These are phyloP conservation scores for Colletotrichum salicis DNA, from an alignment of 2,329 filamentous ascomycete species.

Conservation along the genomic window DNA sequence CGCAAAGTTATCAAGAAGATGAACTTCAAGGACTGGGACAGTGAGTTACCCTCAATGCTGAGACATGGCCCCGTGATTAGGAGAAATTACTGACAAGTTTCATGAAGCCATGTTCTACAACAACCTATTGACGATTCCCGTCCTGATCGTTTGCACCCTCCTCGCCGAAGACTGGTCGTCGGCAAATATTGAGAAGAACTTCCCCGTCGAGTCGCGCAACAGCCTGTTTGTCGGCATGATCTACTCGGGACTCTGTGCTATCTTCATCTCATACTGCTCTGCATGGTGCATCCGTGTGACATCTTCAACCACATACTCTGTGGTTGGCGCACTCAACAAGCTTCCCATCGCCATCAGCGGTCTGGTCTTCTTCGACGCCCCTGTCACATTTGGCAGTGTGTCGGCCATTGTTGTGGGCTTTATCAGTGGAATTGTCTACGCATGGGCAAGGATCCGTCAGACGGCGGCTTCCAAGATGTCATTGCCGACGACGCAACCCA, in stretches of 20 bases:
- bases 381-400: slow-evolving; percentile 90
- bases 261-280: slow-evolving; percentile 99
- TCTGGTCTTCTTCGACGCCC: slow-evolving; percentile 93
- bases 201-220: slow-evolving; percentile 84
- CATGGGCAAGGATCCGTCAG: slow-evolving; percentile 87
- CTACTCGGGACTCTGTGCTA: slow-evolving; percentile 89
- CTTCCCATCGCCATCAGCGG: slow-evolving; percentile 93
- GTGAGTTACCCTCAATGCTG: slow-evolving; percentile 66
- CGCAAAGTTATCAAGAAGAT: slow-evolving; percentile 99
- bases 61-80: not conserved
- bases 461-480: slow-evolving; percentile 72
- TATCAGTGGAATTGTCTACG: slow-evolving; percentile 90
- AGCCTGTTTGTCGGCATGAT: slow-evolving; percentile 88
- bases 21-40: slow-evolving; percentile 99
- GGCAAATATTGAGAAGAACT: slow-evolving; percentile 85
- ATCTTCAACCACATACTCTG: slow-evolving; percentile 96
- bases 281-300: slow-evolving; percentile 99
- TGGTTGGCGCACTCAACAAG: slow-evolving; percentile 99
- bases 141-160: slow-evolving; percentile 84
- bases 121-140: slow-evolving; percentile 95
- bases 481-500: slow-evolving; percentile 75
- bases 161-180: slow-evolving; percentile 92
- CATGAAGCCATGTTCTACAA: slow-evolving; percentile 97
- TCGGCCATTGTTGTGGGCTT: slow-evolving; percentile 93
- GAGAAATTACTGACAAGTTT: slow-evolving; percentile 39